Base-by-base conservation (phyloP, 1,284 basidiomycete species). In the Leccinum colubrinum region DNA sequence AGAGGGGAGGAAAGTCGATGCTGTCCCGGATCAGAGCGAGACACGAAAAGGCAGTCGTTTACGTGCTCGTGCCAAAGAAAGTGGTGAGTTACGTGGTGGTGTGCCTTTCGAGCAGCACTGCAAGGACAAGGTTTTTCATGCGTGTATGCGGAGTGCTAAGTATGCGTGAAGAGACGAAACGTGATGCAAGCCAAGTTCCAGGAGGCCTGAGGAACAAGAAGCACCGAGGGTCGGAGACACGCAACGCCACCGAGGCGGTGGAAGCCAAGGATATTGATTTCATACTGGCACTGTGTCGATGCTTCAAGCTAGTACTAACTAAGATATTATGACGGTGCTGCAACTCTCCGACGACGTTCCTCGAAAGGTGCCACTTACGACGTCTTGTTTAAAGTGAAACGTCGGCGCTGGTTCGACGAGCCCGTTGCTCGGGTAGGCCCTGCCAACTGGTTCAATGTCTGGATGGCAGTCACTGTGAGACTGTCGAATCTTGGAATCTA, bases 91-190 rank as follows among this genome's bases (percentile, higher is more conserved):
- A 68, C 56, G 60, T 58, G 55, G 51, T 27, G 54, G 52, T 51
- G 71, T 72, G 60, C 67, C 67, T 70, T 51, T 62, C 9, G 22
- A 51, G 14, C 56, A 64, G 71, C 72, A 70, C 69, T 58, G 69
- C 69, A 73, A 73, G 72, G 69, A 71, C 67, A 70, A 72, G 70
- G 70, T 70, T 72, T 68, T 33, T 59, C 46, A 22, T 48, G 46
- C 46, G 46, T 48, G 46, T 14, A 48, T 48, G 46, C 20, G 46
- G 46, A 22, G 46, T 48, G 46, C 17, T 20, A 20, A 2, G 14
- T 55, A 27, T 12, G 33, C 30, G 22, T 41, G 56, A 55, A 25
- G 39, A 56, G 37, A 59, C 39, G 35, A 66, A 57, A 33, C 27
- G 46, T 48, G 46, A 48, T 20, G 46, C 35, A 22, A 22, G 46